phyloP scores from a whole-genome alignment of 176 grass and related monocot genomes.

The Aegilops bicornis region DNA sequence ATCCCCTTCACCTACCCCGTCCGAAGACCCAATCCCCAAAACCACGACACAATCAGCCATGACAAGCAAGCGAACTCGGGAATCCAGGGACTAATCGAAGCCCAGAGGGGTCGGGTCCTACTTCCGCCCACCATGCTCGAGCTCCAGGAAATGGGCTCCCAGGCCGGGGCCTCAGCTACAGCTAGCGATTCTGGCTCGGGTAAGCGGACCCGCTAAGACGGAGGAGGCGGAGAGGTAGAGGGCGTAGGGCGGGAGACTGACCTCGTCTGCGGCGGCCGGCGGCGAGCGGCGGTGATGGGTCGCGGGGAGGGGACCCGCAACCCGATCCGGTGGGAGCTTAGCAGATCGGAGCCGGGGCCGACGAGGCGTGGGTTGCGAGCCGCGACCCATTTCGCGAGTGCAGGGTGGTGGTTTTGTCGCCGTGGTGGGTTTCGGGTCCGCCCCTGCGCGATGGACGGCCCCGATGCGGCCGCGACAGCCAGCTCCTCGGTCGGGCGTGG shows the following conservation, averaged over 20 bases:
- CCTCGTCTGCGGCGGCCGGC: conserved; percentile 37
- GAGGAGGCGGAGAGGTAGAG: background rate
- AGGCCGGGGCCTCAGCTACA: background rate
- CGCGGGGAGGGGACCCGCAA: conserved; percentile 54
- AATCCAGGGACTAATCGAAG: background rate
- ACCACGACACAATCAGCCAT: background rate
- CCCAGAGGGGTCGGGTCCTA: background rate
- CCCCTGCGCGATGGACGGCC: conserved; percentile 28
- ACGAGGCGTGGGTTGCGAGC: conserved; percentile 31
- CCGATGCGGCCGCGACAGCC: background rate
- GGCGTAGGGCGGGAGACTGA: conserved; percentile 28
- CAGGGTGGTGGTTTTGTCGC: background rate
- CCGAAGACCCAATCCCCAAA: conserved; percentile 9
- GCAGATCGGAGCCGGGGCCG: conserved; percentile 64
- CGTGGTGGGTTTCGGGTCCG: conserved; percentile 43
- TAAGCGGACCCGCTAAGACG: conserved; percentile 35
- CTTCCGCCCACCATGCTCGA: background rate
- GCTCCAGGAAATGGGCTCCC: conserved; percentile 24
- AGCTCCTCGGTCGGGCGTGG: background rate
- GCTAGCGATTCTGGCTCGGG: conserved; percentile 47
- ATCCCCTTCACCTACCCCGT: background rate
- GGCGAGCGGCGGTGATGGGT: conserved; percentile 47
- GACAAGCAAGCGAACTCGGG: conserved; percentile 16
- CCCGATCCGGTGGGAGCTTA: conserved; percentile 61
- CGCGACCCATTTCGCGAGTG: conserved; percentile 36